Evolutionary conservation across 2,329 filamentous ascomycete species (phyloP).

Genomic region (Calonectria crousiana): DNA sequence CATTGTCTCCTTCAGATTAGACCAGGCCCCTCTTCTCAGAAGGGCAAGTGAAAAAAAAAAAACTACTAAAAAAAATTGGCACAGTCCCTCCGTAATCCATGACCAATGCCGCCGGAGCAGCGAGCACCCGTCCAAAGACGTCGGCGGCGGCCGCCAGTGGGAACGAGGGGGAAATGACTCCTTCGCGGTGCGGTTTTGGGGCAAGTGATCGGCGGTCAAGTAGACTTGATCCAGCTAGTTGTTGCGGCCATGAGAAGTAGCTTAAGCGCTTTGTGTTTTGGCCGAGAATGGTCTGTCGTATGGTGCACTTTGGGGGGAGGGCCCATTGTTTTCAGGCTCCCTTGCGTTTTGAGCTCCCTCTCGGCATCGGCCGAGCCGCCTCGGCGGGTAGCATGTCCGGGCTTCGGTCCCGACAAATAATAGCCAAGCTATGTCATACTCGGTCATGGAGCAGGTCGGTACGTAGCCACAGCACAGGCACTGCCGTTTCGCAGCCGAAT

Average conservation of each 20-base stretch:
- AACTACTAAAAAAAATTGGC: not conserved
- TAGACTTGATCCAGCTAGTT: not conserved
- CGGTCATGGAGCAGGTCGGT: not conserved
- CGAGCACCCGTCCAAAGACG: not conserved
- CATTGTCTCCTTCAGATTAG: not conserved
- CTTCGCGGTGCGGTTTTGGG: conserved; percentile 6
- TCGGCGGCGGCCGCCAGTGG: not conserved
- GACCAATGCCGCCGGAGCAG: not conserved
- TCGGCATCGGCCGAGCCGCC: conserved; percentile 10
- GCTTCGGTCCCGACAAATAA: not conserved
- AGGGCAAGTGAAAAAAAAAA: not conserved
- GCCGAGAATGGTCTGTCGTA: not conserved
- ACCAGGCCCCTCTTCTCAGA: not conserved
- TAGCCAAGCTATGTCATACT: not conserved
- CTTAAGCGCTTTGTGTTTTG: not conserved
- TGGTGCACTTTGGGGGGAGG: not conserved
- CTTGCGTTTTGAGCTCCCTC: conserved; percentile 1
- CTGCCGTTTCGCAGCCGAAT: not conserved
- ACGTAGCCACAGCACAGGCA: not conserved
- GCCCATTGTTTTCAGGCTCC: conserved; percentile 1
- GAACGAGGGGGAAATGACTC: not conserved
- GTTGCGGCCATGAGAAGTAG: not conserved
- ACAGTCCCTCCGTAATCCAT: not conserved
- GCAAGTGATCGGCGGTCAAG: conserved; percentile 25
- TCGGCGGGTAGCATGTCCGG: not conserved